These are phyloP conservation scores for Leishmania guyanensis DNA, from an alignment of 208 protist species.

Conservation along the genomic window DNA sequence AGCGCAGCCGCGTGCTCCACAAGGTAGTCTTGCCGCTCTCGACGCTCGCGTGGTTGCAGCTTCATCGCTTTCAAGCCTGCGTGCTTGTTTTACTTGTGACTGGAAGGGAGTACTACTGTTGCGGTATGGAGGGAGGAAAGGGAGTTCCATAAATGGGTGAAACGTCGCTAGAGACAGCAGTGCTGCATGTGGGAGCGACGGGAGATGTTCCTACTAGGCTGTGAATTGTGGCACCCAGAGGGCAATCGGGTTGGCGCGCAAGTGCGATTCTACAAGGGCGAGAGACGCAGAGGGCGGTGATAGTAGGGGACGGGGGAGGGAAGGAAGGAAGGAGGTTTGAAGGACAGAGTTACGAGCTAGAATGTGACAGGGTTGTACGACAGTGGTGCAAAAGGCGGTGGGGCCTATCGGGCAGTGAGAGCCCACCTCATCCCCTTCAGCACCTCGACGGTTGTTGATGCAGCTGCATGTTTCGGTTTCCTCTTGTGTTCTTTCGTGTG, in stretches of 20 bases:
- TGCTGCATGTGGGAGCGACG: background rate
- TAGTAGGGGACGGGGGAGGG: background rate
- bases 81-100: background rate
- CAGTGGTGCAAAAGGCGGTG: background rate
- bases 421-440: background rate
- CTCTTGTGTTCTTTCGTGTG: background rate
- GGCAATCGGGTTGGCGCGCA: background rate
- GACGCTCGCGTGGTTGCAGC: slow-evolving; percentile 33
- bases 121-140: background rate
- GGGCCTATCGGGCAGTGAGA: too few species aligned
- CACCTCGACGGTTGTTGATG: background rate
- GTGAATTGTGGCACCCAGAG: background rate
- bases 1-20: slow-evolving; percentile 41
- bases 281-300: background rate
- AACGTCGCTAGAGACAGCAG: background rate
- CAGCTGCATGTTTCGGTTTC: background rate
- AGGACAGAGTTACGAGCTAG: background rate
- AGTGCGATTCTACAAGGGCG: background rate
- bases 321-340: background rate
- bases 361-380: background rate
- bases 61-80: slow-evolving; percentile 29
- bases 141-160: background rate
- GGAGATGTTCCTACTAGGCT: background rate
- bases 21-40: slow-evolving; percentile 32
- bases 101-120: background rate